These are phyloP conservation scores for Colletotrichum somersetense DNA, from an alignment of 2,329 filamentous ascomycete species.

Conservation along the genomic window DNA sequence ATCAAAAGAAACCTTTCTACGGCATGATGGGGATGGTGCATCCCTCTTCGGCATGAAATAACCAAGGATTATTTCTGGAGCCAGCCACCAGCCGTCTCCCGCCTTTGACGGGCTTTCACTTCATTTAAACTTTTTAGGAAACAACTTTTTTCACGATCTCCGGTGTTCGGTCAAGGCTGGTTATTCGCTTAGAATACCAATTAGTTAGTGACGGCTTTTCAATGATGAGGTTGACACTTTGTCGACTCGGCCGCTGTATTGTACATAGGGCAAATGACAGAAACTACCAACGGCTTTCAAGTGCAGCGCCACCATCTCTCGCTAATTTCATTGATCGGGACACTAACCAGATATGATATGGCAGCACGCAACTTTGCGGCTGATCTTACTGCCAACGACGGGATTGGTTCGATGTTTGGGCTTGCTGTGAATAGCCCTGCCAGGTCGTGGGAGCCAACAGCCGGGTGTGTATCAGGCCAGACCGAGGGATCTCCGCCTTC, in stretches of 20 bases:
- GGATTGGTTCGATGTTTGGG: background rate
- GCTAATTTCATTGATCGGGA: background rate
- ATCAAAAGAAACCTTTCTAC: background rate
- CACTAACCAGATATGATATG: background rate
- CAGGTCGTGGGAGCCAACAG: background rate
- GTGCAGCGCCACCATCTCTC: background rate
- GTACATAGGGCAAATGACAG: background rate
- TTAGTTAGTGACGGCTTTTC: background rate
- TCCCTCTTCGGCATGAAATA: background rate
- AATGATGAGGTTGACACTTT: background rate
- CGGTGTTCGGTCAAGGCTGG: background rate
- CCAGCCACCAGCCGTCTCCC: background rate
- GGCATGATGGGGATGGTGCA: background rate
- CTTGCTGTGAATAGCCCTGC: background rate
- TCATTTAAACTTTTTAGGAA: background rate
- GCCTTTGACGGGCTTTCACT: background rate
- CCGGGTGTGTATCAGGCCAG: background rate
- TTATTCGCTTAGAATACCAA: background rate
- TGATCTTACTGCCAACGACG: background rate
- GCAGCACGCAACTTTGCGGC: background rate
- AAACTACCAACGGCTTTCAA: background rate
- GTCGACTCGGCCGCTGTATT: background rate
- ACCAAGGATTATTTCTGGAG: background rate
- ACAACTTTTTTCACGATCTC: background rate
- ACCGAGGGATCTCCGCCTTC: background rate